Base-by-base conservation (phyloP, 1,139 yeast species). In the Hyphopichia khmerensis region DNA sequence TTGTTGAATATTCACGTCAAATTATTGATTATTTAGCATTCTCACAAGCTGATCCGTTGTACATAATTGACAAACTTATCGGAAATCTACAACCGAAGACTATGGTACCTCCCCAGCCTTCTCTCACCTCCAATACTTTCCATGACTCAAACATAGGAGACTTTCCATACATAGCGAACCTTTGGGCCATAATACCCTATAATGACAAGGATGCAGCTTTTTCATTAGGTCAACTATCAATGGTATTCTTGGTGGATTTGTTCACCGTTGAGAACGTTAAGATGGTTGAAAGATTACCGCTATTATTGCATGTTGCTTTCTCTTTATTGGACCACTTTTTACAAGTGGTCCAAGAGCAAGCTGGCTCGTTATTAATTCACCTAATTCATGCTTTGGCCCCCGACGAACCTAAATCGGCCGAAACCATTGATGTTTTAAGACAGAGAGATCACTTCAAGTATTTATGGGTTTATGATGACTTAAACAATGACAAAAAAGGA, bases 401-500 rank as follows among this genome's bases (percentile, higher is more conserved):
- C 0, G 68, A 73, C n/a, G 79, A 78, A 45, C 79, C 78, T 13
- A 75, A 74, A 48, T 67, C 84, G 0, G 72, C 64, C 27, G 77
- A 73, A 43, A 76, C 84, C 0, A 79, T 82, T 11, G 75, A 73
- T 8, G 58, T 79, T 17, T 67, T 88, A 33, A 71, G 87, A 46
- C 69, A 73, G 38, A 70, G 72, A 15, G 76, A 70, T 36, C 60
- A 55, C 35, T 41, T 45, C 16, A 62, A 64, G 43, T 52, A 56
- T 44, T 60, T 86, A 13, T 95, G 99, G 99, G 75, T 82, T 0
- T 93, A 93, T 59, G 96, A 89, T 50, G 96, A 91, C 55, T 67
- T 91, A 51, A 79, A 82, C 49, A 83, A 82, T 46, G 93, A 84
- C 50, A 85, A 82, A 49, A 79, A 78, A 45, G 93, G 95, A 0